Evolutionary conservation across 495 filamentous ascomycete species (phyloP).

Genomic region (Talaromyces adpressus): DNA sequence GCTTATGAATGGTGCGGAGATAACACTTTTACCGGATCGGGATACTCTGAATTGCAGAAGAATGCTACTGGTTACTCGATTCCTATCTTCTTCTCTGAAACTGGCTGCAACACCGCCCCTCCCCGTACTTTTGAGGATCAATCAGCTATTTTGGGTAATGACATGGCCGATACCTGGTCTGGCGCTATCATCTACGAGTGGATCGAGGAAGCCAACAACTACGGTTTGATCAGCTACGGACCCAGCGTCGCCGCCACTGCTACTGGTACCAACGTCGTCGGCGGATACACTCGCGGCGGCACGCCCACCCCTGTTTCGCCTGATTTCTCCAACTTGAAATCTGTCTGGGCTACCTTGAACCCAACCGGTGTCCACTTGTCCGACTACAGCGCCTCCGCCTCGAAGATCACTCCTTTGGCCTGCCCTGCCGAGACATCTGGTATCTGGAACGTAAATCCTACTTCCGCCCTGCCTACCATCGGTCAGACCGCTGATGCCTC

Average conservation of each 20-base stretch:
- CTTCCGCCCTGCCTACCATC: conserved; percentile 59
- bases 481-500: conserved; percentile 29
- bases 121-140: conserved; percentile 76
- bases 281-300: conserved; percentile 62
- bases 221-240: conserved; percentile 79
- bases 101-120: conserved; percentile 60
- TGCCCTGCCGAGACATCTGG: conserved; percentile 65
- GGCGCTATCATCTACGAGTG: conserved; percentile 86
- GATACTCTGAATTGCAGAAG: conserved; percentile 59
- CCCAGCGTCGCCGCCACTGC: conserved; percentile 27
- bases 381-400: conserved; percentile 55
- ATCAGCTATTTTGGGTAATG: conserved; percentile 59
- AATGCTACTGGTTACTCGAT: conserved; percentile 56
- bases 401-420: conserved; percentile 43
- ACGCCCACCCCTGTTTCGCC: conserved; percentile 67
- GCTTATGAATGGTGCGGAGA: conserved; percentile 84
- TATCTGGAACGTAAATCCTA: conserved; percentile 67
- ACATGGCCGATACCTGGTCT: conserved; percentile 73
- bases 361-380: conserved; percentile 60
- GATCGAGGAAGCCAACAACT: conserved; percentile 80
- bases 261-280: conserved; percentile 42
- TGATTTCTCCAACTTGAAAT: conserved; percentile 72
- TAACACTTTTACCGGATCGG: conserved; percentile 56
- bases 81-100: conserved; percentile 83
- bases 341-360: conserved; percentile 64